Base-by-base conservation (phyloP, 441 rosid species). In the Gossypium trilobum region DNA sequence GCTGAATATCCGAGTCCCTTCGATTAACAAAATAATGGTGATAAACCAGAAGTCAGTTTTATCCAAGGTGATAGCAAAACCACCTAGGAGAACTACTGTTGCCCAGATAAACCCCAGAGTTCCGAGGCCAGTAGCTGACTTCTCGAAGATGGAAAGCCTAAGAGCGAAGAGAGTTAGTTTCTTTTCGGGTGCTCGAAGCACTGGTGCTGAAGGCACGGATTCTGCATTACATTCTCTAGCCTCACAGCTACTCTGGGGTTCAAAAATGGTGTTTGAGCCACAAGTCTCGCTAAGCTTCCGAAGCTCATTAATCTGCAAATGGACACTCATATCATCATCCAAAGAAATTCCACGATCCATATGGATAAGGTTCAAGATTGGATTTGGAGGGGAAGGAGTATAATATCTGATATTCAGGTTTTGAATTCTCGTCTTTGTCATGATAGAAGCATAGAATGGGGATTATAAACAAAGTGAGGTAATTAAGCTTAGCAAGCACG, bases 101-200 rank as follows among this genome's bases (percentile, higher is more conserved):
- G 97, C 98, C 98, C 98, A 93, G 72, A 93, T 90, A 75, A 93
- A 93, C 0, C 98, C 95, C 0, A 93, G 87, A 2, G 98, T 85
- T 71, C 98, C 98, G 0, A 93, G 78, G 14, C 95, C 87, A 16
- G 96, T 91, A 19, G 98, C 98, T 5, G 87, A 78, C 79, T 93
- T 93, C 84, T 93, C 98, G 2, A 91, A 77, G 58, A 91, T 83
- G 0, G 97, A 94, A 5, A 93, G 92, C 25, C 90, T 87, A 61
- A 93, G 92, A 66, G 98, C 95, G 8, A 93, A 91, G 14, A 91
- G 92, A 5, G 97, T 93, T 19, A 93, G 88, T 71, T 88, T 88
- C 66, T 87, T 85, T 82, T 93, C 98, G 0, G 96, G 97, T n/a
- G 91, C 97, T 0, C 62, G 81, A 11, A 62, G 62, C 5, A 72